phyloP scores from a whole-genome alignment of 2,329 filamentous ascomycete genomes.

The Byssochlamys sp. region DNA sequence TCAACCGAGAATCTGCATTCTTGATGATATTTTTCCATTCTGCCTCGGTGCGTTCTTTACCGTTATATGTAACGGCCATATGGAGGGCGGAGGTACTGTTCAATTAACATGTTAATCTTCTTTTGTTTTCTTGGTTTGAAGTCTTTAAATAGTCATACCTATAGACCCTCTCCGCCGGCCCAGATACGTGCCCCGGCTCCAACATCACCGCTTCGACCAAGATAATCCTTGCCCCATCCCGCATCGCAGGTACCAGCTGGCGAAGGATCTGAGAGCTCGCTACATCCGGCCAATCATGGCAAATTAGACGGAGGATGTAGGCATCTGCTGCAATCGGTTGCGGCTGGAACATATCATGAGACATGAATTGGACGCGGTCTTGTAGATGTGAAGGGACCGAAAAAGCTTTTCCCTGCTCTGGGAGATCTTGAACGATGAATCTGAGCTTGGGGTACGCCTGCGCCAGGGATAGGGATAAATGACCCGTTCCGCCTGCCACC shows the following conservation, averaged over 20 bases:
- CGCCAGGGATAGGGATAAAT: constrained; percentile 47
- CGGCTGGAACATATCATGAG: constrained; percentile 15
- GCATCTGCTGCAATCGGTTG: constrained; percentile 15
- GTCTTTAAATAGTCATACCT: neutral
- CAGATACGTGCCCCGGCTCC: neutral
- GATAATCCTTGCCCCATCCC: constrained; percentile 7
- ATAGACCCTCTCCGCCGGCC: neutral
- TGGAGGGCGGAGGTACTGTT: neutral
- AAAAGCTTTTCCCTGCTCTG: constrained; percentile 19
- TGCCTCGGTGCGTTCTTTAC: neutral
- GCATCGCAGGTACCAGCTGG: constrained; percentile 12
- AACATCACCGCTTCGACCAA: constrained; percentile 20
- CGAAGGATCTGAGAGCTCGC: constrained; percentile 12
- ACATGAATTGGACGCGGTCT: constrained; percentile 10
- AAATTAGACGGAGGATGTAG: constrained; percentile 14
- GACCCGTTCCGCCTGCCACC: constrained; percentile 31
- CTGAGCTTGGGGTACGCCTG: constrained; percentile 41
- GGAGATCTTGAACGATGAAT: constrained; percentile 46
- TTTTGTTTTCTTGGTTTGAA: neutral
- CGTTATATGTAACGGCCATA: neutral
- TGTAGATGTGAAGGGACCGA: constrained; percentile 1
- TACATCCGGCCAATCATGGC: constrained; percentile 17
- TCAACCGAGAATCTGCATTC: neutral
- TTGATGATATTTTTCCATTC: neutral
- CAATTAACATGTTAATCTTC: neutral